Base-by-base conservation (phyloP, 805 yeast species). In the Priceomyces medius region DNA sequence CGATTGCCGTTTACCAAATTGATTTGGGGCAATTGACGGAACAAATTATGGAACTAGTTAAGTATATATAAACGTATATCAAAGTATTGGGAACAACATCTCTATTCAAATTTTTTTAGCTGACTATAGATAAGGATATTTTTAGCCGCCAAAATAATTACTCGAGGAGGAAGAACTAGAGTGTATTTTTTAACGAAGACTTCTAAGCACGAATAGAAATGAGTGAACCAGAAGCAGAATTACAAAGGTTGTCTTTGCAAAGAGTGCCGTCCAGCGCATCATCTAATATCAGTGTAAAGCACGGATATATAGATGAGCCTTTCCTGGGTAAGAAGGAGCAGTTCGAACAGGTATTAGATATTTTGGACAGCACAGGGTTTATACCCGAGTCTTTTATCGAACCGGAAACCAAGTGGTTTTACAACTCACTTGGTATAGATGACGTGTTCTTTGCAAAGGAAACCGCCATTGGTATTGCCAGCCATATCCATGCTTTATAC, bases 401-500 rank as follows among this genome's bases (percentile, higher is more conserved):
- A 64, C 72, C 77, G 41, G 98, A 91, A 66, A 83, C 91, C 6
- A 77, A 74, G 35, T 89, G 97, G 95, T 90, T 91, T 61, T 93
- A 93, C 69, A 80, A 85, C 43, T 66, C 78, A 31, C 74, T 91
- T 50, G 97, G 97, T 20, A 88, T 91, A 45, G 97, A 90, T 58
- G 97, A 89, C 58, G 83, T 88, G 21, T 91, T 86, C 64, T 90
- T 91, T 60, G 93, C 93, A 32, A 80, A 85, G 48, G 97, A 91
- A 58, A 71, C 86, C 4, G 85, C 90, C 10, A 80, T 76, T 40
- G 86, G 83, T 46, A 85, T 91, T 50, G 90, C 87, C 13, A 77
- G 83, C 41, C 89, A 90, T 57, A 87, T 91, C 53, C 85, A 85
- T 56, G 85, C 97, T 7, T 73, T 91, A 41, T 91, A 91, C 65